These are phyloP conservation scores for Aaosphaeria arxii DNA, from an alignment of 2,329 filamentous ascomycete species.

Conservation along the genomic window DNA sequence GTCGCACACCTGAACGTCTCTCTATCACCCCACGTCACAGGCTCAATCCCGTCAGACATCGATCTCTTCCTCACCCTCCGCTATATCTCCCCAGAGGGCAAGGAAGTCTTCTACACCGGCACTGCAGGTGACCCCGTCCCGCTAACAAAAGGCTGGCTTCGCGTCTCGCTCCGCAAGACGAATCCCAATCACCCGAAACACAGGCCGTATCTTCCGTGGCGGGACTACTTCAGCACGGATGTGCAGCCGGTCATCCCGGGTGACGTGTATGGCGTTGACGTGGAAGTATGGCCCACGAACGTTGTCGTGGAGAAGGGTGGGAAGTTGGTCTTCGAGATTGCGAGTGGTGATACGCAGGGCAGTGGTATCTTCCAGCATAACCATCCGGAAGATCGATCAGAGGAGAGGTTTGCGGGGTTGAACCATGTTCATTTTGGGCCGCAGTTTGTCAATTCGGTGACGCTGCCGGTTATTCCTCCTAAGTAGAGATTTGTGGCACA, in stretches of 20 bases:
- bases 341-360: constrained; percentile 56
- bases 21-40: constrained; percentile 38
- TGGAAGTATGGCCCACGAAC: constrained; percentile 65
- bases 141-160: constrained; percentile 63
- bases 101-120: constrained; percentile 63
- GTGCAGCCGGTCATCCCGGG: constrained; percentile 49
- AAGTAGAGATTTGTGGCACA: constrained; percentile 16
- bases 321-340: constrained; percentile 55
- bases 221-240: constrained; percentile 58
- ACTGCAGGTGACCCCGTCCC: constrained; percentile 64
- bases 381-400: constrained; percentile 46
- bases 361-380: constrained; percentile 57
- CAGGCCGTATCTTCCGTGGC: constrained; percentile 53
- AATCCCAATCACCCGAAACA: constrained; percentile 52
- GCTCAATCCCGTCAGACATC: constrained; percentile 52
- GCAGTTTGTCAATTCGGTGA: constrained; percentile 50
- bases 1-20: constrained; percentile 64
- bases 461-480: constrained; percentile 52
- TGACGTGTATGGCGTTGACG: constrained; percentile 58
- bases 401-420: constrained; percentile 43
- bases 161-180: constrained; percentile 55
- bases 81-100: constrained; percentile 53
- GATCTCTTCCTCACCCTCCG: constrained; percentile 63
- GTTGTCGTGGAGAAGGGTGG: constrained; percentile 54
- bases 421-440: constrained; percentile 56